phyloP scores from a whole-genome alignment of 2,329 filamentous ascomycete species.

The Hymenoscyphus scutula region DNA sequence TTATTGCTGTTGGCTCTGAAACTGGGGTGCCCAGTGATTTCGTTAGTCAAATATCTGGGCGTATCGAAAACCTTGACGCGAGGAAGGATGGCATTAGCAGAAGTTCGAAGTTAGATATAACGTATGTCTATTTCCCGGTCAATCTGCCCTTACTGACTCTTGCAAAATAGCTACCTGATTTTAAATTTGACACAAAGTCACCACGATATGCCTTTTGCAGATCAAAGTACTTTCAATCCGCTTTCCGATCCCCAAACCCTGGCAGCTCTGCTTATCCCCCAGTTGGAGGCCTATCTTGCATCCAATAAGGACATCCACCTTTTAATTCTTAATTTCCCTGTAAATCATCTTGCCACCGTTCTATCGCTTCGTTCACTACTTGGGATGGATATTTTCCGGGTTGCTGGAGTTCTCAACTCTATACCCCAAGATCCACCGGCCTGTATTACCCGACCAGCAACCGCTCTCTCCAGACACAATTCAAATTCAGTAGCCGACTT shows the following conservation, averaged over 20 bases:
- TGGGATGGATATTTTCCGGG: conserved; percentile 55
- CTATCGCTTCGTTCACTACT: conserved; percentile 57
- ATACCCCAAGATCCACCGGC: conserved; percentile 31
- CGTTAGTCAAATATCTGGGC: conserved; percentile 46
- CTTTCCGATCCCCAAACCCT: conserved; percentile 53
- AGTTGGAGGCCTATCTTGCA: conserved; percentile 58
- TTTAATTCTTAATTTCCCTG: conserved; percentile 57
- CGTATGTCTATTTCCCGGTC: conserved; percentile 41
- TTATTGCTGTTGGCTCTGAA: conserved; percentile 59
- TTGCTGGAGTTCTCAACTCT: conserved; percentile 52
- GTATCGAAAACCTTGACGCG: conserved; percentile 54
- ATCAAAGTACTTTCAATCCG: conserved; percentile 50
- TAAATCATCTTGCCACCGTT: conserved; percentile 55
- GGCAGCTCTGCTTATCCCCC: conserved; percentile 57
- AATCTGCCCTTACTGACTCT: conserved; percentile 13
- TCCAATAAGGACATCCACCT: conserved; percentile 53
- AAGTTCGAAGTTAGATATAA: conserved; percentile 57
- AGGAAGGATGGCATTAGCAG: conserved; percentile 49
- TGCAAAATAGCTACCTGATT: conserved; percentile 51
- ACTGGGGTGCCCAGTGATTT: conserved; percentile 52
- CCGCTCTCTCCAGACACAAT: conserved; percentile 17
- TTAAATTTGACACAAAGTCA: conserved; percentile 59
- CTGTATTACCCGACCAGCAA: conserved; percentile 17
- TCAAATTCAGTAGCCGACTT: conserved; percentile 18
- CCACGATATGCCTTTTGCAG: conserved; percentile 47